These are phyloP conservation scores for Arabidopsis hybrid DNA, from an alignment of 441 rosid genomes.

Conservation along the genomic window DNA sequence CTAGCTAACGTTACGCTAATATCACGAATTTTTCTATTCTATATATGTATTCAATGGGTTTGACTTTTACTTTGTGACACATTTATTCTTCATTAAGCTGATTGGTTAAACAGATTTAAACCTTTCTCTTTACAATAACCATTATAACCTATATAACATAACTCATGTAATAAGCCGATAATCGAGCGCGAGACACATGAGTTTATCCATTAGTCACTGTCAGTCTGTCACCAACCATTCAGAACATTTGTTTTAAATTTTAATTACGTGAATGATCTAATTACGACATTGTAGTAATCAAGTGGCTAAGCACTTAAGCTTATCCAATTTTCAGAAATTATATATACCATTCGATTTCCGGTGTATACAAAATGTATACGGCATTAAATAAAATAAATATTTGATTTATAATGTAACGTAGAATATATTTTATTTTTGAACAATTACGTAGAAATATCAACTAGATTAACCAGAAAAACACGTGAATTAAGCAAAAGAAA, in stretches of 20 bases:
- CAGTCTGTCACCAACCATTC: not conserved
- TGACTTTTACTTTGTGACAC: not conserved
- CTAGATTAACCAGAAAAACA: not conserved
- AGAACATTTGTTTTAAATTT: not conserved
- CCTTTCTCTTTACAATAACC: not conserved
- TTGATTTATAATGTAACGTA: not conserved
- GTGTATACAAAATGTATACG: not conserved
- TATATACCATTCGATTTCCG: not conserved
- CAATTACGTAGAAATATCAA: not conserved
- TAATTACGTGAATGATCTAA: not conserved
- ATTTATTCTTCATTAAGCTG: not conserved
- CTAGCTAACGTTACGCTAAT: not conserved
- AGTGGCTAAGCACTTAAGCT: not conserved
- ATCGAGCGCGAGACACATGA: not conserved
- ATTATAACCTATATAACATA: not conserved
- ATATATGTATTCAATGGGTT: not conserved
- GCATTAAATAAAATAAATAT: not conserved
- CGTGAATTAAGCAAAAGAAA: conserved; percentile 5
- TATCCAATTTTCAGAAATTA: not conserved
- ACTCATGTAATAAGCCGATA: not conserved
- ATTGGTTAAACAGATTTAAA: not conserved
- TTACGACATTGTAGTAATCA: not conserved
- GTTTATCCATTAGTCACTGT: not conserved
- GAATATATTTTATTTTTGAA: too few species aligned
- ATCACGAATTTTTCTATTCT: too few species aligned